Evolutionary conservation across 2,329 filamentous ascomycete species (phyloP).

Genomic region (Lecanicillium sp.): DNA sequence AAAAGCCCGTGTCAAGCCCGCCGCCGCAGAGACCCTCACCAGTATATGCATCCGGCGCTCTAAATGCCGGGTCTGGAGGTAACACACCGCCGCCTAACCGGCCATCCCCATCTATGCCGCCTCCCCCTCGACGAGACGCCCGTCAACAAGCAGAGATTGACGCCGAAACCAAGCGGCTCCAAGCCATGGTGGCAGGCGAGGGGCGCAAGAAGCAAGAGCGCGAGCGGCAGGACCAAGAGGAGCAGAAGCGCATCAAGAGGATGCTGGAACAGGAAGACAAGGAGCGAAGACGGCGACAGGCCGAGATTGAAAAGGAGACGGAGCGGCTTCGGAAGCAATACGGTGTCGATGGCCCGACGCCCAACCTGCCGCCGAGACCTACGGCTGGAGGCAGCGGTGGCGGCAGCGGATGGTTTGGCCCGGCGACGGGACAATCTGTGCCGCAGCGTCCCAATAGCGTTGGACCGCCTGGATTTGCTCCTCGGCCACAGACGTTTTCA

Average conservation of each 20-base stretch:
- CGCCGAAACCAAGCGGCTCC: slow-evolving; percentile 68
- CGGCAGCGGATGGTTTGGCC: neutral
- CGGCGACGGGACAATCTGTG: slow-evolving; percentile 2
- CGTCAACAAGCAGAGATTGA: slow-evolving; percentile 44
- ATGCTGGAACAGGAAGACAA: slow-evolving; percentile 61
- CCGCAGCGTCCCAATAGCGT: slow-evolving; percentile 6
- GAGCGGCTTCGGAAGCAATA: slow-evolving; percentile 66
- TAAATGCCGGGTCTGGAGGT: slow-evolving; percentile 11
- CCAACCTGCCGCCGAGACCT: slow-evolving; percentile 5
- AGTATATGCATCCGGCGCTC: slow-evolving; percentile 10
- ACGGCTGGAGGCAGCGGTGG: neutral
- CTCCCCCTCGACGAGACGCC: slow-evolving; percentile 18
- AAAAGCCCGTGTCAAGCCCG: slow-evolving; percentile 9
- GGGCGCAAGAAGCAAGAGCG: slow-evolving; percentile 47
- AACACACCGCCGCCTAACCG: slow-evolving; percentile 40
- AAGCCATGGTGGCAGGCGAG: slow-evolving; percentile 40
- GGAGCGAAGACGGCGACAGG: slow-evolving; percentile 43
- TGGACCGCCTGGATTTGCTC: neutral
- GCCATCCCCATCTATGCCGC: slow-evolving; percentile 32
- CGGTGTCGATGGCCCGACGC: slow-evolving; percentile 34
- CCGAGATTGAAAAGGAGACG: slow-evolving; percentile 69
- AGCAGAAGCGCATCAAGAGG: slow-evolving; percentile 48
- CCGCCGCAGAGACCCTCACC: slow-evolving; percentile 32
- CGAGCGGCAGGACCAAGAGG: slow-evolving; percentile 44
- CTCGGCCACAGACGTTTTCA: neutral